These are phyloP conservation scores for Trichoderma asperelloides DNA, from an alignment of 495 filamentous ascomycete genomes.

Conservation along the genomic window DNA sequence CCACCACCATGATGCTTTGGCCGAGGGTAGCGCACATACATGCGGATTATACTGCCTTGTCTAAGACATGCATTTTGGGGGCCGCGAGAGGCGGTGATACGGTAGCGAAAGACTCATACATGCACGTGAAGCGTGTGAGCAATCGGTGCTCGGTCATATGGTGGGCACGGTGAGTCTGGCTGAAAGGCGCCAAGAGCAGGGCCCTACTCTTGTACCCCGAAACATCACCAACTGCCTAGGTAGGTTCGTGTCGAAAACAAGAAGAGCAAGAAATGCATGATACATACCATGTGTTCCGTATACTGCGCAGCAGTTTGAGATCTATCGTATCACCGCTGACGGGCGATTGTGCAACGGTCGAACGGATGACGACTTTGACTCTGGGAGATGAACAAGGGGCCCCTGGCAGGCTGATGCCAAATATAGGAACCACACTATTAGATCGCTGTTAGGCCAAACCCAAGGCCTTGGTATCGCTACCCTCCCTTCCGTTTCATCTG, in stretches of 20 bases:
- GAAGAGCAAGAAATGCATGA: not conserved
- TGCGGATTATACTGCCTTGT: conserved; percentile 1
- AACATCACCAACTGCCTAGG: no score
- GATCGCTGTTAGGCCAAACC: conserved; percentile 1
- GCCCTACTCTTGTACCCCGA: no score
- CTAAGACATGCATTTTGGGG: conserved; percentile 5
- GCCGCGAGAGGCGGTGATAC: not conserved
- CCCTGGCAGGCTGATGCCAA: conserved; percentile 1
- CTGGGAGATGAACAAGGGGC: not conserved
- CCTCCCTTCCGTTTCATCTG: conserved; percentile 4
- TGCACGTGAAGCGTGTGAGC: conserved; percentile 2
- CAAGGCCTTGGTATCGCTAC: conserved; percentile 5
- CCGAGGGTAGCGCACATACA: not conserved
- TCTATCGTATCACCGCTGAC: conserved; percentile 5
- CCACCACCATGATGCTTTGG: not conserved
- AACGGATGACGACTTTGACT: not conserved
- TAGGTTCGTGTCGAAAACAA: not conserved
- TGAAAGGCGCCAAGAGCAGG: not conserved
- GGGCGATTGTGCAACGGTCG: conserved; percentile 5
- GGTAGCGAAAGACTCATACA: not conserved
- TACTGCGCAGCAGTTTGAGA: not conserved
- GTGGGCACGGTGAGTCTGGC: not conserved
- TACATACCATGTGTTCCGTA: not conserved
- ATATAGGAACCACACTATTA: conserved; percentile 7
- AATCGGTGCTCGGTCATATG: not conserved